Evolutionary conservation across 2,329 filamentous ascomycete species (phyloP), one percentile per base, ranked within the genome.

Genomic region (Pseudogymnoascus sp.): DNA sequence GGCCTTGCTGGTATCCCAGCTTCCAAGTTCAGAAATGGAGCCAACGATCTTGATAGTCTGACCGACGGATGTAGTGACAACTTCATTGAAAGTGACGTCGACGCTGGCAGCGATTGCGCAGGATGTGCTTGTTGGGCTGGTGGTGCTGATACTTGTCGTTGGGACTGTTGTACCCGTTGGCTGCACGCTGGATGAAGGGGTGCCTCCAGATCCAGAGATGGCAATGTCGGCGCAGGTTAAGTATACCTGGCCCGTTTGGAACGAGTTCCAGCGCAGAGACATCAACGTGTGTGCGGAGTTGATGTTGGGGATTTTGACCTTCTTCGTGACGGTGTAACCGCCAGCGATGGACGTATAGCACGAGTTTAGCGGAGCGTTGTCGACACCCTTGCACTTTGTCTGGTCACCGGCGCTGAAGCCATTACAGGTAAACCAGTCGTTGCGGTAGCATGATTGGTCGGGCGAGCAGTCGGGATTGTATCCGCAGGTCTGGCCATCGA

Each of bases 11-110:
- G 80, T 76, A 65, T 84, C 76, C 87, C 87, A 90, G 68, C 70
- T 78, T 14, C 87, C 87, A 11, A 91, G 79, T 37, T 79, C 74
- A 2, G 76, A 67, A 57, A 79, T 78, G 62, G 80, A 83, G 22
- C 88, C 88, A 0, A 81, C 78, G 12, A 91, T 72, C 71, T 85
- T 87, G 69, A 91, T 77, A 8, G 78, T 84, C 70, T 90, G 79
- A 4, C 87, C 87, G 39, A 71, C 83, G 2, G 70, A 69, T 1
- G 87, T 90, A 1, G 73, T 77, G 20, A 80, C 83, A 1, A 77
- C 68, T 63, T 80, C 81, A 58, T 82, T 75, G 73, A 90, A 89
- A 0, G 83, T 83, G 9, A 90, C 82, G 0, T 80, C 75, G 9
- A 87, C 80, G 0, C 76, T 72, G 0, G 77, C 74, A 1, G 75